Conservation (phyloP, 2,329 filamentous ascomycete species). For the Aureobasidium melanogenum region DNA sequence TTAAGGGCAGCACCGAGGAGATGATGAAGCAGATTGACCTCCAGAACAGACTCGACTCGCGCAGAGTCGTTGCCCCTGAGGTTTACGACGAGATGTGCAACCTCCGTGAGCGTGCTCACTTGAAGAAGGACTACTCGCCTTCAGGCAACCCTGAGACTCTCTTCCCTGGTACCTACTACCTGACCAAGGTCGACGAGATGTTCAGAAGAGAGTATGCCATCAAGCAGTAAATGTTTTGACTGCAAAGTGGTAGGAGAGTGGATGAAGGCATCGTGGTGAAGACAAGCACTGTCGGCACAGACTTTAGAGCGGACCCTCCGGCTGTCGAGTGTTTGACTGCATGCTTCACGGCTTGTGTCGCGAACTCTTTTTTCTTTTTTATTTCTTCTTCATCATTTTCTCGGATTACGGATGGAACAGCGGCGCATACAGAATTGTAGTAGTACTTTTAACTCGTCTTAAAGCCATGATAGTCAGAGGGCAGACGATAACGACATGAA, state of each 20-base stretch:
- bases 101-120: slow-evolving; percentile 41
- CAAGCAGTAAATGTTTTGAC: slow-evolving; percentile 32
- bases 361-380: not conserved
- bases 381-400: not conserved
- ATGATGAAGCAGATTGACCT: slow-evolving; percentile 40
- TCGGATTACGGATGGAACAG: not conserved
- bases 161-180: slow-evolving; percentile 42
- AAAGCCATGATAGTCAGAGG: not conserved
- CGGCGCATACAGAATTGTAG: slow-evolving; percentile 6
- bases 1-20: slow-evolving; percentile 38
- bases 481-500: slow-evolving; percentile 3
- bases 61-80: slow-evolving; percentile 38
- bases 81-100: slow-evolving; percentile 47
- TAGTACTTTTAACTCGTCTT: slow-evolving; percentile 1
- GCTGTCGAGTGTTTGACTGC: not conserved
- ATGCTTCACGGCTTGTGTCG: not conserved
- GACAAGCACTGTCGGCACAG: not conserved
- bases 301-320: not conserved
- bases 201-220: slow-evolving; percentile 42
- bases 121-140: slow-evolving; percentile 42
- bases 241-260: not conserved
- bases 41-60: slow-evolving; percentile 35
- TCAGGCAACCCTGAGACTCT: slow-evolving; percentile 35
- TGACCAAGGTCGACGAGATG: slow-evolving; percentile 42
- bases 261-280: slow-evolving; percentile 1